These are phyloP conservation scores for Phaseolus lunatus DNA, from an alignment of 306 rosid species.

Conservation along the genomic window DNA sequence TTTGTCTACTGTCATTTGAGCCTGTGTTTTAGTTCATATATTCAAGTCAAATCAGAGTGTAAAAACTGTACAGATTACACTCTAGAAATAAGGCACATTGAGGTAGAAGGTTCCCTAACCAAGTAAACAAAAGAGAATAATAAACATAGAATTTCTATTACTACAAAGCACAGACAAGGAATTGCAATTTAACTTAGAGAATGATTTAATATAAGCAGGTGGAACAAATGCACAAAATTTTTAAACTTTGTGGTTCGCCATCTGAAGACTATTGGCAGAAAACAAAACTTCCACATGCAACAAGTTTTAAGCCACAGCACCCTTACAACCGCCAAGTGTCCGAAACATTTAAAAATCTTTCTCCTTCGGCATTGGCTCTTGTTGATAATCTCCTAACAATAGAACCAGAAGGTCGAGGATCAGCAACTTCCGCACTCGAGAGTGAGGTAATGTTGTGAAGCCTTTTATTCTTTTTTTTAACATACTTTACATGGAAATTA, in stretches of 20 bases:
- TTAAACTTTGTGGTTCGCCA: slow-evolving; percentile 96
- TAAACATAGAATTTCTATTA: background rate
- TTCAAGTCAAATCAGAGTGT: background rate
- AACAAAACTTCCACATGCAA: slow-evolving; percentile 81
- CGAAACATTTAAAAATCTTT: slow-evolving; percentile 66
- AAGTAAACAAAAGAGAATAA: background rate
- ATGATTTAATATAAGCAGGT: slow-evolving; percentile 57
- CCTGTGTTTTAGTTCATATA: background rate
- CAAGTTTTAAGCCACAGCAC: slow-evolving; percentile 90
- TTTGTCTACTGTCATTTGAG: background rate
- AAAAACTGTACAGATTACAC: background rate
- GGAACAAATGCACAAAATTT: slow-evolving; percentile 96
- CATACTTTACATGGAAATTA: background rate
- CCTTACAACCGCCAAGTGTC: slow-evolving; percentile 66
- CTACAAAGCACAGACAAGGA: background rate
- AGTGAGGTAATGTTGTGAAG: slow-evolving; percentile 62
- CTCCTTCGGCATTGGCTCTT: slow-evolving; percentile 73
- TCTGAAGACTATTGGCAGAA: slow-evolving; percentile 81
- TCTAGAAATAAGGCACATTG: background rate
- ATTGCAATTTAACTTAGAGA: slow-evolving; percentile 8
- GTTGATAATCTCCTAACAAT: slow-evolving; percentile 75
- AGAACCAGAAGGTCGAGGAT: slow-evolving; percentile 76
- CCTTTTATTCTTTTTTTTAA: background rate
- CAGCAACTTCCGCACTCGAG: slow-evolving; percentile 69
- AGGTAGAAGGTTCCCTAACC: background rate